Base-by-base conservation (phyloP, 768 basidiomycete genomes). In the Podaxis carcinomalis region DNA sequence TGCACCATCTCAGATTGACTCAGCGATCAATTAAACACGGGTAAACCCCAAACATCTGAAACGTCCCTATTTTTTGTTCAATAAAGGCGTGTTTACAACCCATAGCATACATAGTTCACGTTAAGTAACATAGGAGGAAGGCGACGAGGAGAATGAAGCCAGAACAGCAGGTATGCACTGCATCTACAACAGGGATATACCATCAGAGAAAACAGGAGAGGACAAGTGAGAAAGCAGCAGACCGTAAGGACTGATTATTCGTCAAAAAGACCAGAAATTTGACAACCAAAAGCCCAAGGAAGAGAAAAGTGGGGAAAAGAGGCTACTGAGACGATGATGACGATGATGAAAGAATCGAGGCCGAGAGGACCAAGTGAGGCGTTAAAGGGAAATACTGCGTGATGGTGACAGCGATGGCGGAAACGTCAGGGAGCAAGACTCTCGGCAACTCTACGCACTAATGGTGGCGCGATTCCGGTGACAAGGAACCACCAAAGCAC, bases 381-480 rank as follows among this genome's bases (percentile, higher is more conserved):
- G 32, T 32, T 32, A 9, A 9, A 32, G 32, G 32, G 32, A 9
- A 32, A 32, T 32, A 32, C 32, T 32, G 32, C 32, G 7, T 32
- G 7, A 9, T 9, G 32, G 32, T 32, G 32, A 32, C 32, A 9
- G 32, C 2, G 32, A 32, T 32, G 32, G 32, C 32, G 28, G 11
- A 59, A 40, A 13, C 7, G 19, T 47, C 32, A 59, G 21, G 40
- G 44, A 19, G 49, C 27, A 53, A 51, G 36, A 19, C 27, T 36
- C 69, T 64, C 67, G 70, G 70, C 71, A 70, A 68, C 70, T 68
- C 65, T 62, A 44, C 59, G 59, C 36, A 59, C 64, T 59, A 65
- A 49, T 51, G 56, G 63, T n/a, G 62, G 66, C 49, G 65, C 62
- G 63, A 65, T 56, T 57, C 57, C 64, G 37, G 57, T 62, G 37